These are phyloP conservation scores for Penicillium bovifimosum DNA, from an alignment of 495 filamentous ascomycete genomes.

Conservation along the genomic window DNA sequence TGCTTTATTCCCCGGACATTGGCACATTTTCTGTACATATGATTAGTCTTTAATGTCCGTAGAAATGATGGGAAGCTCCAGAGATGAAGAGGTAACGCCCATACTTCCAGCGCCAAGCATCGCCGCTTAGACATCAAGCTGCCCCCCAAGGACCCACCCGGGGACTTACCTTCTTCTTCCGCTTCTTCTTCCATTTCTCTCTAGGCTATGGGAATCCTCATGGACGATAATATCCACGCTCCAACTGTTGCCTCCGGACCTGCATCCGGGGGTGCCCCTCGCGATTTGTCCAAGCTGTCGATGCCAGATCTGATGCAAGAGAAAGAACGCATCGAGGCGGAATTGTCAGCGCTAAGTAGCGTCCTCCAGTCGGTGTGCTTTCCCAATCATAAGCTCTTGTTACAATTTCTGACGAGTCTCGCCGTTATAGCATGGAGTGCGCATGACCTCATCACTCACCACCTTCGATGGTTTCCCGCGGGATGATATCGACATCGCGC, in stretches of 20 bases:
- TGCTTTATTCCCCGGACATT: background rate
- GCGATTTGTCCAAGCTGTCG: slow-evolving; percentile 57
- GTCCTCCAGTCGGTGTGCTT: slow-evolving; percentile 78
- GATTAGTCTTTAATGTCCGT: background rate
- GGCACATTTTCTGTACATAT: background rate
- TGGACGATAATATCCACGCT: slow-evolving; percentile 67
- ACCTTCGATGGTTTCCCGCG: slow-evolving; percentile 92
- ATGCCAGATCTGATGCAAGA: slow-evolving; percentile 58
- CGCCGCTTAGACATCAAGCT: slow-evolving; percentile 13
- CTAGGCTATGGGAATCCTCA: slow-evolving; percentile 42
- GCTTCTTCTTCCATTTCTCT: slow-evolving; percentile 13
- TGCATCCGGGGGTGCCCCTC: slow-evolving; percentile 48
- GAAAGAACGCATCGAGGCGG: slow-evolving; percentile 78
- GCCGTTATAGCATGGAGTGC: slow-evolving; percentile 70
- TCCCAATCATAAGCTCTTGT: background rate
- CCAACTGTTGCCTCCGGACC: slow-evolving; percentile 71
- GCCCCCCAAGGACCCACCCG: slow-evolving; percentile 15
- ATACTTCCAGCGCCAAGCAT: slow-evolving; percentile 13
- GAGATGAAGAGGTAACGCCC: background rate
- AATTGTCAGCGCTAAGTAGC: slow-evolving; percentile 74
- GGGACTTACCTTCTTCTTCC: slow-evolving; percentile 6
- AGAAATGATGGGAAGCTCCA: background rate
- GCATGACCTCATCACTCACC: slow-evolving; percentile 83
- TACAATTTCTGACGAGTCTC: slow-evolving; percentile 6
- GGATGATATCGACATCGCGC: slow-evolving; percentile 89